Percentiles rank a stretch among this genome's conserved stretches.
These are phyloP conservation scores for Bjerkandera adusta DNA, from an alignment of 1,284 basidiomycete genomes.

Conservation along the genomic window DNA sequence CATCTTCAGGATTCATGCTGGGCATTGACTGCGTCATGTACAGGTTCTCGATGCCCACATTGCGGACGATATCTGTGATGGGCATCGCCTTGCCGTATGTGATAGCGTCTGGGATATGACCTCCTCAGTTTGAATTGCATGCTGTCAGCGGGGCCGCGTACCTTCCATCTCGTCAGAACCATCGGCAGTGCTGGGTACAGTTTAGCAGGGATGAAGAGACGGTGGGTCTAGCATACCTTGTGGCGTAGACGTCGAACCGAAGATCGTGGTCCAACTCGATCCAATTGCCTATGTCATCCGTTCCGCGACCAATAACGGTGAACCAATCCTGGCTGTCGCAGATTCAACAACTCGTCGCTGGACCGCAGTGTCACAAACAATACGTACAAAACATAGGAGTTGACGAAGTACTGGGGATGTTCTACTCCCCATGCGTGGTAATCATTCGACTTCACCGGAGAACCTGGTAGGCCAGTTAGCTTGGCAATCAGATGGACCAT, in stretches of 20 bases:
- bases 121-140: background rate
- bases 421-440: background rate
- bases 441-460: background rate
- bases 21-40: slow-evolving; percentile 3
- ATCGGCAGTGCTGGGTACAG: background rate
- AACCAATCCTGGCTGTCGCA: slow-evolving; percentile 1
- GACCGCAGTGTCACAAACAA: no score
- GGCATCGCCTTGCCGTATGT: slow-evolving; percentile 2
- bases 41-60: slow-evolving; percentile 3
- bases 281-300: background rate
- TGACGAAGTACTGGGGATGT: background rate
- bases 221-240: background rate
- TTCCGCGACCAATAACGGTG: background rate
- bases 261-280: background rate
- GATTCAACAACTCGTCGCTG: background rate
- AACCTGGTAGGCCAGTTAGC: no score
- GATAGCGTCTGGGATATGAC: background rate
- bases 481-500: no score
- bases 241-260: background rate
- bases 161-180: background rate
- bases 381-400: slow-evolving; percentile 3
- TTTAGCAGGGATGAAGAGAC: no score
- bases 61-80: background rate
- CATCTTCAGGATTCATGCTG: background rate
- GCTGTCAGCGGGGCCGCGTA: background rate